Percentiles rank a stretch among this genome's conserved stretches.
Conservation (phyloP, 345 rosid genomes). For the Acer yangbiense region DNA sequence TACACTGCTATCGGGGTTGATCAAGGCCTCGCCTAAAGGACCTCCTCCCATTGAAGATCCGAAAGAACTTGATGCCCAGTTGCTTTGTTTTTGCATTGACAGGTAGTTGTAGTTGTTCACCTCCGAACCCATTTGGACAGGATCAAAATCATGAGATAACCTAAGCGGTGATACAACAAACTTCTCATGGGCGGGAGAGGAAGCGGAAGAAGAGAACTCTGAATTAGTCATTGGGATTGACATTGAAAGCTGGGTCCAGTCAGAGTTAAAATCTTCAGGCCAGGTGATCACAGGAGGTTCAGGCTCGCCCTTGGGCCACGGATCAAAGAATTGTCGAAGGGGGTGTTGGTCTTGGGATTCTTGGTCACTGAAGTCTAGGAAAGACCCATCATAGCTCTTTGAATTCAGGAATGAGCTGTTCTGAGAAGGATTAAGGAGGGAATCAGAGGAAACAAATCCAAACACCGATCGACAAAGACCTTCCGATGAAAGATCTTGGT, state of each 20-base stretch:
- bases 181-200: slow-evolving; percentile 45
- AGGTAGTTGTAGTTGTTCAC: slow-evolving; percentile 18
- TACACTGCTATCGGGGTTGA: slow-evolving; percentile 32
- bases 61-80: slow-evolving; percentile 58
- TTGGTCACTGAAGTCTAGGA: slow-evolving; percentile 30
- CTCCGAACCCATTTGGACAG: slow-evolving; percentile 42
- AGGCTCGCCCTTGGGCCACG: slow-evolving; percentile 44
- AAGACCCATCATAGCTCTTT: slow-evolving; percentile 32
- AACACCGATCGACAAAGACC: slow-evolving; percentile 24
- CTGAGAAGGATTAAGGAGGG: slow-evolving; percentile 46
- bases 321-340: slow-evolving; percentile 41
- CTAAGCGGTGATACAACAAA: slow-evolving; percentile 48
- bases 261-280: slow-evolving; percentile 58
- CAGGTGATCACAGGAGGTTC: slow-evolving; percentile 38
- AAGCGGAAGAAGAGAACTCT: slow-evolving; percentile 47
- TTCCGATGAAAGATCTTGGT: slow-evolving; percentile 24
- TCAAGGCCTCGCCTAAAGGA: slow-evolving; percentile 67
- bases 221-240: slow-evolving; percentile 54
- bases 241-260: slow-evolving; percentile 73
- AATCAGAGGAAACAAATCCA: slow-evolving; percentile 55
- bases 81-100: slow-evolving; percentile 39
- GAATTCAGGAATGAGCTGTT: slow-evolving; percentile 30
- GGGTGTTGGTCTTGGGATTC: slow-evolving; percentile 35
- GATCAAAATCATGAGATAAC: slow-evolving; percentile 50
- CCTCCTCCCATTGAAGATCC: slow-evolving; percentile 64